Conservation (phyloP, 2,329 filamentous ascomycete genomes). For the Trichophyton equinum region DNA sequence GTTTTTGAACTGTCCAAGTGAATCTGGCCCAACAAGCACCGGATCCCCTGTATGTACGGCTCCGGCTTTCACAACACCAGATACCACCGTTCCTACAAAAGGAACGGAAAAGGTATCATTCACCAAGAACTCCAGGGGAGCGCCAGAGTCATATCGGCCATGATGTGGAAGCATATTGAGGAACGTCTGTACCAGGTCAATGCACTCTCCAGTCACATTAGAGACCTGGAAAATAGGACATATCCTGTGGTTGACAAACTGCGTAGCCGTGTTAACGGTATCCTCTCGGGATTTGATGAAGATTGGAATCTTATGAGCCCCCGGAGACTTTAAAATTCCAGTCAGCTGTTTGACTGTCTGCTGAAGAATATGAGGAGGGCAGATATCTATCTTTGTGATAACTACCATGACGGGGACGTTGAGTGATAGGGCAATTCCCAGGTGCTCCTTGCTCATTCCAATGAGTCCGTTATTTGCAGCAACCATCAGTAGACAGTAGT, state of each 20-base stretch:
- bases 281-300: slow-evolving; percentile 88
- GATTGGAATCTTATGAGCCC: slow-evolving; percentile 86
- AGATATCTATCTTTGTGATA: slow-evolving; percentile 97
- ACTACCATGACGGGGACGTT: slow-evolving; percentile 98
- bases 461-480: slow-evolving; percentile 95
- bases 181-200: slow-evolving; percentile 84
- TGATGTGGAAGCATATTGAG: slow-evolving; percentile 91
- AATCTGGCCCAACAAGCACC: slow-evolving; percentile 80
- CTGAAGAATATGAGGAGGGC: slow-evolving; percentile 85
- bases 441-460: slow-evolving; percentile 96
- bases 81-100: slow-evolving; percentile 91
- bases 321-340: slow-evolving; percentile 85
- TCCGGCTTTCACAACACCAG: slow-evolving; percentile 78
- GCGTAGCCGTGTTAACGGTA: slow-evolving; percentile 86
- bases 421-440: slow-evolving; percentile 84
- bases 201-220: slow-evolving; percentile 85
- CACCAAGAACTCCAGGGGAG: slow-evolving; percentile 85
- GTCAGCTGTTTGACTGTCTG: slow-evolving; percentile 86
- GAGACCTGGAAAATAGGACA: slow-evolving; percentile 97
- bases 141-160: slow-evolving; percentile 77
- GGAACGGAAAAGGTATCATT: slow-evolving; percentile 98
- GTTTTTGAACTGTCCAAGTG: slow-evolving; percentile 73
- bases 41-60: slow-evolving; percentile 83
- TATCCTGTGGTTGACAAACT: slow-evolving; percentile 90
- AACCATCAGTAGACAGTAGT: slow-evolving; percentile 97